Evolutionary conservation across 1,139 yeast genomes (phyloP), one percentile per base, ranked within the genome.

Genomic region (Saccharomyces pastorianus): DNA sequence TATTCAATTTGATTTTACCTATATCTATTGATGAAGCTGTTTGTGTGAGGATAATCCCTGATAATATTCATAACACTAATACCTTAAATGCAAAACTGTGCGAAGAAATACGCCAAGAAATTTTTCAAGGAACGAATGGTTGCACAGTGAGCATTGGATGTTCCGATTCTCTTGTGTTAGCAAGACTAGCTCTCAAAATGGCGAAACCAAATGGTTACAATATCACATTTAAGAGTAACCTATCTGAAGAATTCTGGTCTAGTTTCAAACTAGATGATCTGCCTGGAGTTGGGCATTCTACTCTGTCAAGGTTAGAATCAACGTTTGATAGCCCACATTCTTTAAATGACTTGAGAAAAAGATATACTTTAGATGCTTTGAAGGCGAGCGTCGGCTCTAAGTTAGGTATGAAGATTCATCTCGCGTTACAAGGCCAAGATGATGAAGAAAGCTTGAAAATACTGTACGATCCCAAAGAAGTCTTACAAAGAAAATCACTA

Each of bases 21-120:
- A 90, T 93, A 0, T 89, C 95, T 62, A 84, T 93, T 4, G 99
- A 93, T 69, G 99, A 93, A 65, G 96, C 89, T 0, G 71, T 93
- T 29, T 70, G 91, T 13, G 96, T 91, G 61, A 77, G 85, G 1
- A 73, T 88, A 79, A 38, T 11, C 23, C 6, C 44, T 14, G 17
- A 38, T 38, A 13, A 38, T 17, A 8, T 17, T 11, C 25, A 4
- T 3, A 38, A 38, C 11, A 38, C 2, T 38, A 17, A 17, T 5
- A 9, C 3, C 2, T 52, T 49, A 3, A 57, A 56, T 20, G 61
- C 60, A 17, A 58, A 57, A 59, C 14, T 70, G 11, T 64, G 68
- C 25, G 32, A 56, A 46, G 47, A 50, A 1, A 51, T 90, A 7
- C 73, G 91, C 49, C 49, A 59, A 0, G 72, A 71, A 11, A 73